Evolutionary conservation across 345 rosid genomes (phyloP).

Genomic region (Bruguiera sexangula): DNA sequence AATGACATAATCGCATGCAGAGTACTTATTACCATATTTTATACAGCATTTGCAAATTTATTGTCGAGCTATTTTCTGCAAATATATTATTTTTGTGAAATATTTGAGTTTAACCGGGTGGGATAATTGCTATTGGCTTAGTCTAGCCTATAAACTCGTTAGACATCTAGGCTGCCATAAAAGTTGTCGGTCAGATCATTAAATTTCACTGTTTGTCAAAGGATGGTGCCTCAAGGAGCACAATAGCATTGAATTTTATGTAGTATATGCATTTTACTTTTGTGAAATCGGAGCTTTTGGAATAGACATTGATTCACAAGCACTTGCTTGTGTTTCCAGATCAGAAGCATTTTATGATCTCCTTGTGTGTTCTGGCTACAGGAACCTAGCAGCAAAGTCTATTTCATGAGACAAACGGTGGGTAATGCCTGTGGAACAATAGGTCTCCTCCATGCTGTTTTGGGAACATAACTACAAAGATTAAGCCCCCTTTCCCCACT

Average conservation of each 20-base stretch:
- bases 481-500: constrained; percentile 25
- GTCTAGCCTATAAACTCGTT: no score
- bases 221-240: no score
- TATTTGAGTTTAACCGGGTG: no score
- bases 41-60: not conserved
- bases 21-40: not conserved
- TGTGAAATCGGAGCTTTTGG: not conserved
- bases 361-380: constrained; percentile 27
- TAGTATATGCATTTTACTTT: not conserved
- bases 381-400: constrained; percentile 63
- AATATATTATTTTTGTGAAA: no score
- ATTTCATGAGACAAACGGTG: constrained; percentile 94
- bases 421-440: constrained; percentile 98
- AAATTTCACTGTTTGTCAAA: not conserved
- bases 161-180: no score
- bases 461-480: constrained; percentile 71
- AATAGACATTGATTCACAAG: not conserved
- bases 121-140: no score
- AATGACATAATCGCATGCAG: not conserved
- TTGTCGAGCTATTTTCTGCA: no score
- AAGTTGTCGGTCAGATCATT: not conserved
- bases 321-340: not conserved
- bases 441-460: constrained; percentile 93
- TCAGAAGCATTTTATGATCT: not conserved
- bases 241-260: no score